These are phyloP conservation scores for Ciborinia camelliae DNA, from an alignment of 2,329 filamentous ascomycete genomes.

Conservation along the genomic window DNA sequence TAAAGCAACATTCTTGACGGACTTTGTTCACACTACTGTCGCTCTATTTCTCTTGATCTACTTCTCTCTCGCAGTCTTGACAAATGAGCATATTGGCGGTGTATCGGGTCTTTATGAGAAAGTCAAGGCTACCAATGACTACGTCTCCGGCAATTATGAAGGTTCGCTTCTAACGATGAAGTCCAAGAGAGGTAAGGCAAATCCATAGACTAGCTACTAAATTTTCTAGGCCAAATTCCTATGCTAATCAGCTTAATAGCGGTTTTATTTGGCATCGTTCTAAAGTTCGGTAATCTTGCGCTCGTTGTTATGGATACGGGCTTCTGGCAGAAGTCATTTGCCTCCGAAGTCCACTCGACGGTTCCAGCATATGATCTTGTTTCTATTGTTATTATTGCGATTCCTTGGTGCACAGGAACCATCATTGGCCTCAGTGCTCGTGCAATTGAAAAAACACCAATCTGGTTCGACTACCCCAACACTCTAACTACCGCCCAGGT, in stretches of 20 bases:
- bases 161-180: slow-evolving; percentile 50
- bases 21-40: slow-evolving; percentile 44
- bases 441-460: slow-evolving; percentile 43
- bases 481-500: slow-evolving; percentile 31
- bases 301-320: slow-evolving; percentile 47
- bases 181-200: slow-evolving; percentile 37
- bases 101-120: slow-evolving; percentile 46
- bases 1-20: slow-evolving; percentile 27
- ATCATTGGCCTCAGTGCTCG: slow-evolving; percentile 46
- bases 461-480: slow-evolving; percentile 41
- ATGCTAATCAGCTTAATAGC: slow-evolving; percentile 24
- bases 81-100: slow-evolving; percentile 43
- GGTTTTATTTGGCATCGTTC: slow-evolving; percentile 45
- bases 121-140: slow-evolving; percentile 42
- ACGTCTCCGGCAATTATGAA: slow-evolving; percentile 45
- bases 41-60: slow-evolving; percentile 48
- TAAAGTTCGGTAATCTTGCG: slow-evolving; percentile 45
- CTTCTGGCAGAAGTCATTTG: slow-evolving; percentile 53
- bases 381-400: slow-evolving; percentile 48
- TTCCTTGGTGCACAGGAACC: slow-evolving; percentile 47
- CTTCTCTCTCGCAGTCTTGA: slow-evolving; percentile 46
- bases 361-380: slow-evolving; percentile 44
- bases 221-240: neutral
- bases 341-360: slow-evolving; percentile 45
- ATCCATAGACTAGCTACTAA: neutral